A percentile compares a stretch with the other conserved stretches of the same genome.
phyloP scores from a whole-genome alignment of 73 alveolate genomes.

The Paramecium bursaria region DNA sequence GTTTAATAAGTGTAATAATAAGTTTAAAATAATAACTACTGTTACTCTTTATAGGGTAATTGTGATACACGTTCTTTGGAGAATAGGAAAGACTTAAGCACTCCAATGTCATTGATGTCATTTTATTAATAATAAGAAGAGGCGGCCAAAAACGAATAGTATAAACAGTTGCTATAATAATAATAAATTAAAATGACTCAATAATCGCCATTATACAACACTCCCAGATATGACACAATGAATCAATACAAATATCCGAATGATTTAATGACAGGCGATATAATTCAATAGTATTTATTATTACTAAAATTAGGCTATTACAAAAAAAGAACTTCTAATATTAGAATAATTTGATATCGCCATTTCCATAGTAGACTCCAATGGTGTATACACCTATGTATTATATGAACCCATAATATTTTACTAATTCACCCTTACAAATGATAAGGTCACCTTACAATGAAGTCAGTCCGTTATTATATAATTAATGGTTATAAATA shows the following conservation, averaged over 20 bases:
- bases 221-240: neutral
- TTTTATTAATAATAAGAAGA: neutral
- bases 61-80: conserved; percentile 40
- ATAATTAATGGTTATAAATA: neutral
- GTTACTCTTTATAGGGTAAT: conserved; percentile 21
- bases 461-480: conserved; percentile 5
- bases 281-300: too few relatives aligned
- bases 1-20: neutral
- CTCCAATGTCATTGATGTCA: conserved; percentile 15
- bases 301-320: conserved; percentile 40
- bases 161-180: neutral
- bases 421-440: conserved; percentile 16
- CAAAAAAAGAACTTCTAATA: neutral
- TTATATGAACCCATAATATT: neutral
- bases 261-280: neutral
- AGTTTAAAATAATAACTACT: too few relatives aligned
- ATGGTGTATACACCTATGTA: conserved; percentile 30
- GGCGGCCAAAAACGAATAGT: neutral
- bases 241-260: neutral
- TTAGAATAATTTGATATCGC: neutral
- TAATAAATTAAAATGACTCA: neutral
- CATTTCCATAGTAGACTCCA: conserved; percentile 45
- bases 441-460: neutral
- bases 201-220: neutral
- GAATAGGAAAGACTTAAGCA: conserved; percentile 36